Percentiles rank a stretch among this genome's conserved stretches.
Evolutionary conservation across 2,329 filamentous ascomycete genomes (phyloP).

Genomic region (Lasiodiplodia citricola): DNA sequence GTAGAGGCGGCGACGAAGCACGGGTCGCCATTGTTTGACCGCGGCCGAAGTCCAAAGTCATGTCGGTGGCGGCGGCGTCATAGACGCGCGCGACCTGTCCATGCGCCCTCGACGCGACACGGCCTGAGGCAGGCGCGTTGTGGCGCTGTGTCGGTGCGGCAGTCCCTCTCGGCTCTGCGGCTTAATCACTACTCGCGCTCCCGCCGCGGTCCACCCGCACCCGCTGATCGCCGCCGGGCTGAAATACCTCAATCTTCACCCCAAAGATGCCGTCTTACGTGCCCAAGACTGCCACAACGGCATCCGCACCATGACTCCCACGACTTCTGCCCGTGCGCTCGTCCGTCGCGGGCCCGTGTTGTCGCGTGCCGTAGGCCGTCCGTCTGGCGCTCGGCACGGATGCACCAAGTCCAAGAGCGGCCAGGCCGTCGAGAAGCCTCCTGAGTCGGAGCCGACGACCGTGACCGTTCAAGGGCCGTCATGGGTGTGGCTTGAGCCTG

Average conservation of each 20-base stretch:
- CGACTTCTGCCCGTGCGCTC: background rate
- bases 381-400: background rate
- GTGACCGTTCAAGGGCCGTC: conserved; percentile 48
- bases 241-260: conserved; percentile 16
- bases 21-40: conserved; percentile 12
- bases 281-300: background rate
- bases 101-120: background rate
- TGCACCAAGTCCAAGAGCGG: background rate
- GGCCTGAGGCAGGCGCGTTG: background rate
- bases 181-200: background rate
- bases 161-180: conserved; percentile 1
- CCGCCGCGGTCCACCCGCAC: conserved; percentile 9
- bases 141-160: background rate
- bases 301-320: conserved; percentile 1
- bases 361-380: background rate
- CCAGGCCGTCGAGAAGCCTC: conserved; percentile 4
- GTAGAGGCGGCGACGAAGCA: background rate
- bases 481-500: conserved; percentile 54
- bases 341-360: background rate
- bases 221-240: conserved; percentile 20
- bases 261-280: background rate
- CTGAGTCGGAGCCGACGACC: background rate
- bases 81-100: conserved; percentile 3
- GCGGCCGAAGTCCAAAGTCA: background rate
- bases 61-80: conserved; percentile 13